Conservation (phyloP, 345 rosid genomes). For the Acer campestre region DNA sequence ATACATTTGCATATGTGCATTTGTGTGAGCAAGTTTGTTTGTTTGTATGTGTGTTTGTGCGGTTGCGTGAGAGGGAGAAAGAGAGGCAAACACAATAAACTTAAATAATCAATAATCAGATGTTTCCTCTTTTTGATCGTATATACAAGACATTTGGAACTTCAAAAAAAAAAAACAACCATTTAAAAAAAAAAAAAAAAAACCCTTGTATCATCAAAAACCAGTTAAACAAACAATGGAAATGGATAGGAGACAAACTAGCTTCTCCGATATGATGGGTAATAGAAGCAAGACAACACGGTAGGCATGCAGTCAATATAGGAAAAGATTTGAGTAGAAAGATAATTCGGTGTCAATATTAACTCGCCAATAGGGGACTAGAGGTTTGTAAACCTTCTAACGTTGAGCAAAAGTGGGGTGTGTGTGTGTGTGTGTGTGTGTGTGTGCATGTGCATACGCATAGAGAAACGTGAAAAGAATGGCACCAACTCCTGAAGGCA, state of each 20-base stretch:
- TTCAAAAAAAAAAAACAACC: too few species aligned
- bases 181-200: not conserved
- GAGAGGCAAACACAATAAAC: not conserved
- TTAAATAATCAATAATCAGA: not conserved
- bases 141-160: too few species aligned
- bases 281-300: not conserved
- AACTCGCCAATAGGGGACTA: not conserved
- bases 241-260: not conserved
- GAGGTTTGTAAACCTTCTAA: not conserved
- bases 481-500: not conserved
- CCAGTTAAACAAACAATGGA: not conserved
- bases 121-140: not conserved
- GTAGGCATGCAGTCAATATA: not conserved
- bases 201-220: not conserved
- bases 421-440: not conserved
- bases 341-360: not conserved
- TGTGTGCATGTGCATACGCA: not conserved
- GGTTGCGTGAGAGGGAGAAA: too few species aligned
- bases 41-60: not conserved
- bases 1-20: not conserved
- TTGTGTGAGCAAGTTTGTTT: not conserved
- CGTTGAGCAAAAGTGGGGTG: not conserved
- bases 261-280: not conserved
- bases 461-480: not conserved
- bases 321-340: not conserved